A percentile compares a stretch with the other conserved stretches of the same genome.
phyloP scores from a whole-genome alignment of 2,329 filamentous ascomycete species.

The Coniella lustricola region DNA sequence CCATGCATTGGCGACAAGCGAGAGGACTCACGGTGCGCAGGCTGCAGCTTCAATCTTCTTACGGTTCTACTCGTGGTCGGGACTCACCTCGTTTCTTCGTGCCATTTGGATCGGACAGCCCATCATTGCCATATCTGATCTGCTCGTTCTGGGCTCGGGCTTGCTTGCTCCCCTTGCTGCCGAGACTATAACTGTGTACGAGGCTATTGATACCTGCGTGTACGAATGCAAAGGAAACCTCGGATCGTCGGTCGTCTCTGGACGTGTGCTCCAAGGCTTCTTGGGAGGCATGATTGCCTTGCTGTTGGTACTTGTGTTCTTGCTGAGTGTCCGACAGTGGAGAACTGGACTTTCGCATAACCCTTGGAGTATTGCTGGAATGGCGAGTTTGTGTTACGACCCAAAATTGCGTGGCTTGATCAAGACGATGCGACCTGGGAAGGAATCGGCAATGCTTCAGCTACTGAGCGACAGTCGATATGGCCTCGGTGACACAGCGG shows the following conservation, averaged over 20 bases:
- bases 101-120: conserved; percentile 1
- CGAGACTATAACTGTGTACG: conserved; percentile 5
- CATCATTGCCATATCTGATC: conserved; percentile 9
- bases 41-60: conserved; percentile 2
- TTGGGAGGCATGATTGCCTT: conserved; percentile 22
- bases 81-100: neutral
- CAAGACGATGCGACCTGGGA: neutral
- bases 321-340: conserved; percentile 24
- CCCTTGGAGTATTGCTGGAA: conserved; percentile 30
- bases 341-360: conserved; percentile 26
- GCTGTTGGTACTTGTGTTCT: conserved; percentile 20
- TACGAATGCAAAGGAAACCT: conserved; percentile 1
- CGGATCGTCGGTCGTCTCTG: neutral
- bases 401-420: conserved; percentile 12
- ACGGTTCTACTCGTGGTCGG: conserved; percentile 7
- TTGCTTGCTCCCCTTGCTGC: conserved; percentile 8
- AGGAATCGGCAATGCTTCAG: neutral
- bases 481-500: neutral
- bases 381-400: conserved; percentile 23
- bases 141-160: conserved; percentile 7
- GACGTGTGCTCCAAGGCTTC: conserved; percentile 18
- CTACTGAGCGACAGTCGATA: neutral
- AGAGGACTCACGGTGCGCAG: neutral
- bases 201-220: neutral
- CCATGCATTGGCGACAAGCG: conserved; percentile 6